Evolutionary conservation across 768 basidiomycete genomes (phyloP), one percentile per base, ranked within the genome.

Genomic region (Hygrocybe punicea): DNA sequence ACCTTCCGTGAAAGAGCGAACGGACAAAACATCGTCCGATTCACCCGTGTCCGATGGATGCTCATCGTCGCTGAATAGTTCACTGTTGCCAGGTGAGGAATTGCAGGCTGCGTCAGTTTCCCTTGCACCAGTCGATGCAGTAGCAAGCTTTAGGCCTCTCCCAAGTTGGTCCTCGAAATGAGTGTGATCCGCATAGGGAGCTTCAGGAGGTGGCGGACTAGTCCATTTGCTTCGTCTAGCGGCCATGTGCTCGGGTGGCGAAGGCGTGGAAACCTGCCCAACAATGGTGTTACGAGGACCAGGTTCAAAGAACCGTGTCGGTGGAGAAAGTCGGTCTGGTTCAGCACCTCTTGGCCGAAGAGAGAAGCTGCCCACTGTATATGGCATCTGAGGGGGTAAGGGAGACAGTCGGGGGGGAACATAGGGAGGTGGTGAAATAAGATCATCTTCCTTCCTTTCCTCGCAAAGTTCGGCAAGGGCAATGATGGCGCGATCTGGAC

Each of bases 401-500:
- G 79, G 58, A 4, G 73, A 67, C n/a, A 71, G 65, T 23, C 79
- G 73, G 13, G 78, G 71, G 36, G 79, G 72, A 21, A 68, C 67
- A 60, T 74, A 76, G 1, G 75, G 63, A 13, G 83, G 81, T 2
- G 85, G 74, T 24, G 76, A 75, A 8, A 84, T 73, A 16, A 84
- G 76, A 56, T 84, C 82, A 65, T 85, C 85, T 29, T 82, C 83
- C 54, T 85, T 84, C 21, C 93, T 86, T 69, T 98, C 95, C 65
- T 93, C 91, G 65, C 95, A 97, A 11, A 99, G 83, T 62, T 94
- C 89, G 1, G 93, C 85, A 16, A 98, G 78, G 4, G 91, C 89
- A 17, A 87, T 71, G 33, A 89, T 83, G 7, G 90, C 91, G 49
- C 91, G 85, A 54, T 89, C 89, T 1, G 91, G 92, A 29, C 88